phyloP scores from a whole-genome alignment of 2,329 filamentous ascomycete species.

The Aspergillus aculeatinus region DNA sequence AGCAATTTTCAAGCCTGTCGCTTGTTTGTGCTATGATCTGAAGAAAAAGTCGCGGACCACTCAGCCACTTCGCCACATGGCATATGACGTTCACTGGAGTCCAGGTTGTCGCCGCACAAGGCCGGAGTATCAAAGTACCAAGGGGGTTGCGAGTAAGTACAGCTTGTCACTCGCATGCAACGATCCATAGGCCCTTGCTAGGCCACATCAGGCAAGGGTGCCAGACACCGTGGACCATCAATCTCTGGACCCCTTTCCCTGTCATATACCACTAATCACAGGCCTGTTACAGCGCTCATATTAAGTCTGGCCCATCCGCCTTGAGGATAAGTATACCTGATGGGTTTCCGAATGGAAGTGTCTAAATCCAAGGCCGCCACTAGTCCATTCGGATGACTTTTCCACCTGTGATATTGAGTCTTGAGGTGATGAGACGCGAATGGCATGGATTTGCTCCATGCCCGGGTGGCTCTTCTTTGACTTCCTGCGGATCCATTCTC shows the following conservation, averaged over 20 bases:
- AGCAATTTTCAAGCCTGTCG: background rate
- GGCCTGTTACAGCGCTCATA: background rate
- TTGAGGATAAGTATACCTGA: background rate
- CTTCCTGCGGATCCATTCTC: too few relatives aligned
- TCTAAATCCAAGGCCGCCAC: background rate
- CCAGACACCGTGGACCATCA: background rate
- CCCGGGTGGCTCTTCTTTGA: background rate
- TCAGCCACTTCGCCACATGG: background rate
- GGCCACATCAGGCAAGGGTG: background rate
- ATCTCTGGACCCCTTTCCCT: background rate
- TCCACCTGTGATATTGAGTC: slow-evolving; percentile 11
- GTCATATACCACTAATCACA: background rate
- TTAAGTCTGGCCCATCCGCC: background rate
- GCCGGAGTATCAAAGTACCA: background rate
- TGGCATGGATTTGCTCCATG: background rate
- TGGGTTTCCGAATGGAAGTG: background rate
- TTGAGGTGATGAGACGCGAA: background rate
- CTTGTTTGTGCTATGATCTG: background rate
- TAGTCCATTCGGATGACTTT: slow-evolving; percentile 7
- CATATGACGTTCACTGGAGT: background rate
- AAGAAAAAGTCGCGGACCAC: background rate
- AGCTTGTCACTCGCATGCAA: too few relatives aligned
- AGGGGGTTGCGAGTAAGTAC: background rate
- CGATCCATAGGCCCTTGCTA: too few relatives aligned
- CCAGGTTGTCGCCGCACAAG: background rate